These are phyloP conservation scores for Chondrus crispus DNA, from an alignment of 23 red algal genomes.

Conservation along the genomic window DNA sequence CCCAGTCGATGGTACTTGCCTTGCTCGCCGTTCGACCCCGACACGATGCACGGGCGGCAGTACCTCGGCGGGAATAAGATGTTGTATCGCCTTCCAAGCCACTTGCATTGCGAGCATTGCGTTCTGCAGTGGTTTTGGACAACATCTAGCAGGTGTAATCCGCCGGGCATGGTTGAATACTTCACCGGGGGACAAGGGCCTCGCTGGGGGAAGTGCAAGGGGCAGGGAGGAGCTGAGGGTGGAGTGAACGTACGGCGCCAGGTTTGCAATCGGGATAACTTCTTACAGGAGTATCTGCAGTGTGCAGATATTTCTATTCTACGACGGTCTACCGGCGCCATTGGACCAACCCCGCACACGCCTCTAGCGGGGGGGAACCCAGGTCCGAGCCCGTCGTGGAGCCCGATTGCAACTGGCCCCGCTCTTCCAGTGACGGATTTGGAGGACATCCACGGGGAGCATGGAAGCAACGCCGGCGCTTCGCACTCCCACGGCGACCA, in stretches of 20 bases:
- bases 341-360: too few species aligned
- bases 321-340: too few species aligned
- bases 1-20: constrained; percentile 50
- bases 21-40: not conserved
- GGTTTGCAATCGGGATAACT: constrained; percentile 9
- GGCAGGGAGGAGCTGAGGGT: constrained; percentile 2
- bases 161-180: constrained; percentile 6
- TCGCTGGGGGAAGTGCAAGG: not conserved
- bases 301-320: not conserved
- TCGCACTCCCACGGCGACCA: too few species aligned
- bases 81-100: not conserved
- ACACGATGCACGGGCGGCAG: too few species aligned
- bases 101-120: constrained; percentile 1
- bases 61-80: not conserved
- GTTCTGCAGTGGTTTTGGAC: constrained; percentile 22
- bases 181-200: not conserved
- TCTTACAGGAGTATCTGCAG: not conserved
- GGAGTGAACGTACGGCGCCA: not conserved
- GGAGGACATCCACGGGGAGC: too few species aligned
- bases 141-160: constrained; percentile 1
- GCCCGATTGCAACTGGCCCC: too few species aligned
- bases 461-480: too few species aligned
- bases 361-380: too few species aligned
- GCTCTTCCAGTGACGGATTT: too few species aligned
- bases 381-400: too few species aligned